These are phyloP conservation scores for Podospora conica DNA, from an alignment of 495 filamentous ascomycete genomes.

Conservation along the genomic window DNA sequence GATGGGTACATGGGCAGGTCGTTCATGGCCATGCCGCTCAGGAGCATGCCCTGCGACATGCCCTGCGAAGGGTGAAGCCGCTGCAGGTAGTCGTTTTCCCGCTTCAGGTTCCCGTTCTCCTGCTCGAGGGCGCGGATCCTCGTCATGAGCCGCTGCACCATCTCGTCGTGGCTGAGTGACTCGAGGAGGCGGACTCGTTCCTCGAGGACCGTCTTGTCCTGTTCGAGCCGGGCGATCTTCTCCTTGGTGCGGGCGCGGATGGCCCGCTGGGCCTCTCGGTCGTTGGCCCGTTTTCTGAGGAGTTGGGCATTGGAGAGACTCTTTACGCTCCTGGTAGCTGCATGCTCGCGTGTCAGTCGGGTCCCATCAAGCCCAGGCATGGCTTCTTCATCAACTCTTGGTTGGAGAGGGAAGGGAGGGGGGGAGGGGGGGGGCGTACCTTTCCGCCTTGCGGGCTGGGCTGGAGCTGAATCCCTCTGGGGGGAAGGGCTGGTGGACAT, in stretches of 20 bases:
- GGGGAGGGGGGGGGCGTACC: conserved; percentile 14
- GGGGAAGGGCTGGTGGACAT: not conserved
- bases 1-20: not conserved
- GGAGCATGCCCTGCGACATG: not conserved
- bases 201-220: conserved; percentile 55
- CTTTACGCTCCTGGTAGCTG: conserved; percentile 62
- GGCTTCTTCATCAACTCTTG: not conserved
- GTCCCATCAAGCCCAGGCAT: not conserved
- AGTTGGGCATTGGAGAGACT: conserved; percentile 68
- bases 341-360: not conserved
- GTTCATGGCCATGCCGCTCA: not conserved
- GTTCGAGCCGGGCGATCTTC: conserved; percentile 72
- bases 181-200: conserved; percentile 30
- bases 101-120: not conserved
- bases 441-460: conserved; percentile 20
- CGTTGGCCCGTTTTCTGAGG: conserved; percentile 78
- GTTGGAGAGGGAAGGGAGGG: not conserved
- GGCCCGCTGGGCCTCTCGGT: conserved; percentile 80
- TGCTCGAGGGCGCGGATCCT: conserved; percentile 23
- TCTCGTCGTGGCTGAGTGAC: conserved; percentile 28
- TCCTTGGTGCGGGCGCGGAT: conserved; percentile 77
- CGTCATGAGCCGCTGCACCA: conserved; percentile 18
- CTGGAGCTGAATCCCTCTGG: not conserved
- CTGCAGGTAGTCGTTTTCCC: not conserved
- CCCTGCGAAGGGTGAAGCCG: not conserved